Evolutionary conservation across 2,329 filamentous ascomycete species (phyloP), one percentile per base, ranked within the genome.

Genomic region (Xylariaceae sp.): DNA sequence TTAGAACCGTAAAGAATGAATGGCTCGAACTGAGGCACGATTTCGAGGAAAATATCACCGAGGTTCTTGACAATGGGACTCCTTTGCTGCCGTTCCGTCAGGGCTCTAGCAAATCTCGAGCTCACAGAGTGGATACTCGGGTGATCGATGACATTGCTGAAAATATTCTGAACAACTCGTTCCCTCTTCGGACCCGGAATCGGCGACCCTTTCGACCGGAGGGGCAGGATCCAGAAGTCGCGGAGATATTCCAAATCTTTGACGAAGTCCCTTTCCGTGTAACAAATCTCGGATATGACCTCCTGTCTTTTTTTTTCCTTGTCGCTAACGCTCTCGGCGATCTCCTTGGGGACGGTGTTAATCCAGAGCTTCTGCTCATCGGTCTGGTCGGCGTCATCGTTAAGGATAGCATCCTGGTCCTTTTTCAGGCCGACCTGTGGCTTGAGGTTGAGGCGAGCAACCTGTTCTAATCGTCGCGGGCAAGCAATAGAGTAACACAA

Each of bases 341-440:
- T 81, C 73, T 97, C 94, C 73, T 96, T 94, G 0, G 92, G 90
- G 41, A 99, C 94, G 11, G 92, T 96, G 73, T 97, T 97, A 75
- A 99, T 99, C 94, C 94, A 99, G 44, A 99, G 82, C 75, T 97
- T 97, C 77, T 97, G 94, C 73, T 97, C 92, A 70, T 97, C 92
- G 37, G 88, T 90, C 69, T 94, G 88, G 60, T 92, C 89, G 48
- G 74, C 79, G 64, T 94, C 90, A 67, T 95, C 92, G 70, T 94
- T 71, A 80, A 82, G 72, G 44, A 77, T 77, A 11, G 79, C 76
- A 18, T 79, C 78, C 51, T 82, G 80, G 53, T 84, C 80, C 65
- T 82, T 83, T 73, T 89, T 90, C 67, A 99, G 79, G 60, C 92
- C 92, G 35, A 92, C 91, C 66, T 93, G 90, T 63, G 92, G 90